These are phyloP conservation scores for Rhamnella rubrinervis DNA, from an alignment of 331 rosid genomes.

Conservation along the genomic window DNA sequence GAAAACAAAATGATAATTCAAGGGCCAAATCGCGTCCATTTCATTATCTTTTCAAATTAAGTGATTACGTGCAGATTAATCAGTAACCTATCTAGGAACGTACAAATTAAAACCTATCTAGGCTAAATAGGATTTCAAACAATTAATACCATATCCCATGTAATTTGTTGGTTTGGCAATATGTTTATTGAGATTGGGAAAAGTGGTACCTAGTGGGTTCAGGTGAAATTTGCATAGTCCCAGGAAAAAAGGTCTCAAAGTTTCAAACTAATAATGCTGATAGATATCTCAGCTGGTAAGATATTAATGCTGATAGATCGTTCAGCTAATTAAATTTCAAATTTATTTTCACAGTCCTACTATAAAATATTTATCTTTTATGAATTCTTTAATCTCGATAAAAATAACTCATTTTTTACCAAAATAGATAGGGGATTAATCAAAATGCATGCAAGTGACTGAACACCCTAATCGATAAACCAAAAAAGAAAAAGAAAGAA, in stretches of 20 bases:
- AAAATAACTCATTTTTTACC: too few relatives aligned
- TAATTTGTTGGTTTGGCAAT: slow-evolving; percentile 8
- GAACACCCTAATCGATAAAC: too few relatives aligned
- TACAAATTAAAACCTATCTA: background rate
- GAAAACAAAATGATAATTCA: slow-evolving; percentile 26
- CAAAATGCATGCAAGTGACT: too few relatives aligned
- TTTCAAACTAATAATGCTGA: slow-evolving; percentile 15
- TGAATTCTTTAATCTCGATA: too few relatives aligned
- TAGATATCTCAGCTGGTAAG: too few relatives aligned
- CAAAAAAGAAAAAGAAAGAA: too few relatives aligned
- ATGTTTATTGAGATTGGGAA: slow-evolving; percentile 24
- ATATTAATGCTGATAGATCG: too few relatives aligned
- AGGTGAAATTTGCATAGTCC: slow-evolving; percentile 35
- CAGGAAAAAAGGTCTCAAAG: background rate
- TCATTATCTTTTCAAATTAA: slow-evolving; percentile 4
- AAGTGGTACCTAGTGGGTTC: slow-evolving; percentile 4
- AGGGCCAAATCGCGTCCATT: slow-evolving; percentile 32
- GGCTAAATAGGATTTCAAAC: slow-evolving; percentile 19
- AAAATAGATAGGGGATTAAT: too few relatives aligned
- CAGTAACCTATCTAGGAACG: too few relatives aligned
- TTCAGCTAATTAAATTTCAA: too few relatives aligned
- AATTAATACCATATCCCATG: slow-evolving; percentile 22
- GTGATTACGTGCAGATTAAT: slow-evolving; percentile 20
- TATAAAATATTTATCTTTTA: too few relatives aligned
- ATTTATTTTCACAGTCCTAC: too few relatives aligned